A percentile compares a stretch with the other conserved stretches of the same genome.
Conservation (phyloP, 2,329 filamentous ascomycete species). For the Penicillium psychrosexuale region DNA sequence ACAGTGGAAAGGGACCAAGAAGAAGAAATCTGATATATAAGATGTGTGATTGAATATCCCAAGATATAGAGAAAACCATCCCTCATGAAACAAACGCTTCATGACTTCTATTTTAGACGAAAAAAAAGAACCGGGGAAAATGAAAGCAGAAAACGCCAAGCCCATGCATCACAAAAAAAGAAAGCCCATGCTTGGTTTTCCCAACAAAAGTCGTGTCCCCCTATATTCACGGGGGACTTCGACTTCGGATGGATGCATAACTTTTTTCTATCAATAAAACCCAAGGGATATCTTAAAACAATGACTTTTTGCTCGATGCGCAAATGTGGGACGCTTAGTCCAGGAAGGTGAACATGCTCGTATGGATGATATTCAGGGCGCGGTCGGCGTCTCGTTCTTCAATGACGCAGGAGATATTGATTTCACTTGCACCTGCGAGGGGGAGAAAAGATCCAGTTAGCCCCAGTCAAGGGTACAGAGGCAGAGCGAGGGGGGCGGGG, state of each 20-base stretch:
- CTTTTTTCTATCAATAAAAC: conserved; percentile 20
- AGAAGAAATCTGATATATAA: not conserved
- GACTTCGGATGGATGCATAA: conserved; percentile 12
- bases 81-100: conserved; percentile 6
- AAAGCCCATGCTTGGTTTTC: conserved; percentile 10
- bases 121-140: not conserved
- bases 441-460: conserved; percentile 16
- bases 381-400: conserved; percentile 85
- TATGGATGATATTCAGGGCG: conserved; percentile 94
- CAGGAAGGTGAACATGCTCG: conserved; percentile 92
- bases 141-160: conserved; percentile 19
- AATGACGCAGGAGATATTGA: conserved; percentile 98
- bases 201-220: not conserved
- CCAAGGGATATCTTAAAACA: conserved; percentile 27
- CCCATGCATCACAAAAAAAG: conserved; percentile 20
- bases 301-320: conserved; percentile 13
- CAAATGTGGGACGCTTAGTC: conserved; percentile 51
- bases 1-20: not conserved
- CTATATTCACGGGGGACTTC: not conserved
- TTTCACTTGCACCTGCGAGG: conserved; percentile 81
- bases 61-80: not conserved
- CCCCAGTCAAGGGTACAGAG: conserved; percentile 7
- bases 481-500: conserved; percentile 4
- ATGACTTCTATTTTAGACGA: conserved; percentile 12
- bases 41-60: not conserved